These are phyloP conservation scores for Rhodamnia argentea DNA, from an alignment of 345 rosid genomes.

Conservation along the genomic window DNA sequence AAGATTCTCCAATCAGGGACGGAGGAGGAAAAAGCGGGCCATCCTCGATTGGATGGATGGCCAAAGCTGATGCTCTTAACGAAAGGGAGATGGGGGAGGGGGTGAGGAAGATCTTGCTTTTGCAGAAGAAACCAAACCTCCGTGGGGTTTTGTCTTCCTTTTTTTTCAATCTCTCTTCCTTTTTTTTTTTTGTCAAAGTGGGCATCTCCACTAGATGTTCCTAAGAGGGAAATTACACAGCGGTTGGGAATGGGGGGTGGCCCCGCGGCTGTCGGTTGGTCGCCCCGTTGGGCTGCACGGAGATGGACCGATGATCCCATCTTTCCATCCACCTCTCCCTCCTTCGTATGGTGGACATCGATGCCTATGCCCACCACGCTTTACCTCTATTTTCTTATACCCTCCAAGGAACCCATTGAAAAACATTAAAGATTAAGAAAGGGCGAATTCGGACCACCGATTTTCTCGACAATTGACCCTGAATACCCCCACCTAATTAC, in stretches of 20 bases:
- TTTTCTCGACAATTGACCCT: slow-evolving; percentile 1
- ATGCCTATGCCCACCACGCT: slow-evolving; percentile 10
- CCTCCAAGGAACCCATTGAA: neutral
- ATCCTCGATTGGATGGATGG: neutral
- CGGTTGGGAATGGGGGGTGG: neutral
- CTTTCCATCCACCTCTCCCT: slow-evolving; percentile 1
- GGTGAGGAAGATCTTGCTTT: neutral
- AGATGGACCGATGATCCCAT: slow-evolving; percentile 25
- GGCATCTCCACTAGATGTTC: neutral
- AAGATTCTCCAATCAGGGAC: neutral
- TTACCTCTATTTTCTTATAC: neutral
- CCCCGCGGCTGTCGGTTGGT: slow-evolving; percentile 53
- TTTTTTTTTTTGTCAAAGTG: neutral
- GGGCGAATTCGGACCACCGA: neutral
- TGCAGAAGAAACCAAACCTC: neutral
- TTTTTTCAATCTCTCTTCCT: neutral
- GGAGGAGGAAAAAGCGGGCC: neutral
- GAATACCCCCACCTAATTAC: neutral
- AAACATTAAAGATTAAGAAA: neutral
- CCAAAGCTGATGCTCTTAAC: neutral
- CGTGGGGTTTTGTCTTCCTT: neutral
- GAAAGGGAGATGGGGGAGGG: neutral
- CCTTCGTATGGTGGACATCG: slow-evolving; percentile 48
- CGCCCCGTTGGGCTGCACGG: slow-evolving; percentile 59
- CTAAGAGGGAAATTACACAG: neutral